These are phyloP conservation scores for Plasmodium inui DNA, from an alignment of 169 alveolate species.

Conservation along the genomic window DNA sequence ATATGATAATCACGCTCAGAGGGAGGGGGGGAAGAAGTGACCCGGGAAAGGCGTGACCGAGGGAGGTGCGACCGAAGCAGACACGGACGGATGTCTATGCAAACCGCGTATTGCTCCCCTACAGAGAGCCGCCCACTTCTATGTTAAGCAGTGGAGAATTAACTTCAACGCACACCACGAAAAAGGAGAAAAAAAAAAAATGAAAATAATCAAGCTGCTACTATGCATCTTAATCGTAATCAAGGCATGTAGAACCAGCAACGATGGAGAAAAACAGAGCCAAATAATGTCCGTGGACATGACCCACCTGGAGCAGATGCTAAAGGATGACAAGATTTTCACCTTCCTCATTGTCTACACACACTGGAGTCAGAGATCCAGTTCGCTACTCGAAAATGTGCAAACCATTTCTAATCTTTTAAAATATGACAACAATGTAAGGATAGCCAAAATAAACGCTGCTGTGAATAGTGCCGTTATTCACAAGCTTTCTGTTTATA, in stretches of 20 bases:
- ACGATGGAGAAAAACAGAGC: not conserved
- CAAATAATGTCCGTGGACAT: slow-evolving; percentile 18
- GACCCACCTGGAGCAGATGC: slow-evolving; percentile 11
- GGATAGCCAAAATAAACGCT: slow-evolving; percentile 58
- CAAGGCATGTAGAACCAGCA: not conserved
- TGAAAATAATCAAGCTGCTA: not conserved
- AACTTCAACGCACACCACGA: not conserved
- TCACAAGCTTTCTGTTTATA: slow-evolving; percentile 40
- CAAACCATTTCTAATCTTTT: slow-evolving; percentile 33
- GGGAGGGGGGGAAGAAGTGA: not conserved
- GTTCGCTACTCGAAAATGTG: slow-evolving; percentile 37
- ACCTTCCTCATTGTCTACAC: slow-evolving; percentile 62
- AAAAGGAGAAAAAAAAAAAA: not conserved
- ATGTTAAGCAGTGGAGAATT: not conserved
- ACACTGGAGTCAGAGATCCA: slow-evolving; percentile 57
- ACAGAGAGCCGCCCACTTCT: not conserved
- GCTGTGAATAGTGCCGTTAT: slow-evolving; percentile 24
- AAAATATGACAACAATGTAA: slow-evolving; percentile 24
- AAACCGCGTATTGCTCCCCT: not conserved
- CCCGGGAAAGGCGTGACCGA: not conserved
- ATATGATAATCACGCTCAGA: not conserved
- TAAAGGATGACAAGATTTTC: slow-evolving; percentile 15
- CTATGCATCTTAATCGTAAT: slow-evolving; percentile 13
- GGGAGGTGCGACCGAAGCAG: not conserved
- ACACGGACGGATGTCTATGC: not conserved